Evolutionary conservation across 495 filamentous ascomycete genomes (phyloP).

Genomic region (Tricharina praecox): DNA sequence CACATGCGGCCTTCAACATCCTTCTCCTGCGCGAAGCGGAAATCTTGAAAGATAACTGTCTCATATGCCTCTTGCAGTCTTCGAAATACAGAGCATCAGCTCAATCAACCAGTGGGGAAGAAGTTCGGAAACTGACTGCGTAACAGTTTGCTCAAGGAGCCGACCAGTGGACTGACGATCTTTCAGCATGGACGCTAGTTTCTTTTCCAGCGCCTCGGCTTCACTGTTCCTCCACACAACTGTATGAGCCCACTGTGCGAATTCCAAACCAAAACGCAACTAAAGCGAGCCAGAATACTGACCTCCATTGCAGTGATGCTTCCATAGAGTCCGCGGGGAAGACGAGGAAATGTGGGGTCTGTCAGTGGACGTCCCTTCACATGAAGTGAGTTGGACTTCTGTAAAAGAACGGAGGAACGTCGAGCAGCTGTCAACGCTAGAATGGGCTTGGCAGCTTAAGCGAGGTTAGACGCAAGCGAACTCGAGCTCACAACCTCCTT

Average conservation of each 20-base stretch:
- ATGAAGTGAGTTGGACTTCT: too few relatives aligned
- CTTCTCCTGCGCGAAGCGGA: slow-evolving; percentile 45
- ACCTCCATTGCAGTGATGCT: slow-evolving; percentile 1
- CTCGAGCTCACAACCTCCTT: too few relatives aligned
- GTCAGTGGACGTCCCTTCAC: too few relatives aligned
- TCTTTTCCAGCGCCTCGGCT: background rate
- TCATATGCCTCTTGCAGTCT: slow-evolving; percentile 37
- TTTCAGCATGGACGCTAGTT: slow-evolving; percentile 1
- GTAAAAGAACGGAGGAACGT: too few relatives aligned
- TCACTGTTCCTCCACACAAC: background rate
- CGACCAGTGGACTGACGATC: background rate
- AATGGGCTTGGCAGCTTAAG: too few relatives aligned
- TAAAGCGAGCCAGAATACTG: background rate
- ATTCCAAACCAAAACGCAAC: too few relatives aligned
- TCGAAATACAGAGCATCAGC: slow-evolving; percentile 5
- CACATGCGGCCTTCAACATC: slow-evolving; percentile 57
- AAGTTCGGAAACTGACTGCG: slow-evolving; percentile 3
- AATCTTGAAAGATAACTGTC: slow-evolving; percentile 53
- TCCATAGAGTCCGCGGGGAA: too few relatives aligned
- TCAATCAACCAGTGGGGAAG: too few relatives aligned
- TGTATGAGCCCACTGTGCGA: background rate
- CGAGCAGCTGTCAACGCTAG: too few relatives aligned
- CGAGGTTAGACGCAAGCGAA: too few relatives aligned
- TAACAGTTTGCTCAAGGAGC: slow-evolving; percentile 3
- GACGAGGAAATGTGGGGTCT: too few relatives aligned